Base-by-base conservation (phyloP, 1,284 basidiomycete species). In the Thecaphora frezii region DNA sequence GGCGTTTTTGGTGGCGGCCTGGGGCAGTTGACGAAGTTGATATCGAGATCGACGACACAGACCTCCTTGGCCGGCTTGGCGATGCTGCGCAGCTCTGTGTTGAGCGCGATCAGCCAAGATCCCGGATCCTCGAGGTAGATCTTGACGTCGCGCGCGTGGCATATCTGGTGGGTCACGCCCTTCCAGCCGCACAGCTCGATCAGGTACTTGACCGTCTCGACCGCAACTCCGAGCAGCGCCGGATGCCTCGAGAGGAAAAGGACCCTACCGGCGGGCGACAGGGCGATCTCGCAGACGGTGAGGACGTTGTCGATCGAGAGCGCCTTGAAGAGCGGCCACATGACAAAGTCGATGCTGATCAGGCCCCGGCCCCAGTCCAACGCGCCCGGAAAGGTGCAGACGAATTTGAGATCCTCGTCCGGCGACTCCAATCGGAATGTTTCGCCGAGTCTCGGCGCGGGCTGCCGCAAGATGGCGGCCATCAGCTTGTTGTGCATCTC, bases 241-340 rank as follows among this genome's bases (percentile, higher is more conserved):
- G 92, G 89, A 78, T 94, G 89, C 44, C 89, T 85, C 25, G 91
- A 94, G 77, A 88, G 88, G 82, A 97, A 94, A 42, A 97, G 82
- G 51, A 97, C 82, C 25, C 91, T 86, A 21, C 94, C 93, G 10
- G 91, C 91, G 5, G 91, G 91, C n/a, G 92, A 87, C 36, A 97
- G 83, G 0, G 93, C 93, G 69, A 97, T 89, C 85, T 97, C 93
- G 76, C 91, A 91, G 55, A 92, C 89, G 24, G 90, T 93, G 54
- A 97, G 81, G 59, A 97, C 89, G 74, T 96, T 93, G 78, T 96
- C 93, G 55, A 97, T 85, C 71, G 93, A 93, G 55, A 97, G 81
- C 63, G 89, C 89, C 78, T 94, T 91, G 85, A 97, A 97, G 50
- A 97, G 78, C 0, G 93, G 93, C 92, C 93, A 97, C 86, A 96